Conservation (phyloP, 179 eudicot genomes). For the Actinidia chinensis region DNA sequence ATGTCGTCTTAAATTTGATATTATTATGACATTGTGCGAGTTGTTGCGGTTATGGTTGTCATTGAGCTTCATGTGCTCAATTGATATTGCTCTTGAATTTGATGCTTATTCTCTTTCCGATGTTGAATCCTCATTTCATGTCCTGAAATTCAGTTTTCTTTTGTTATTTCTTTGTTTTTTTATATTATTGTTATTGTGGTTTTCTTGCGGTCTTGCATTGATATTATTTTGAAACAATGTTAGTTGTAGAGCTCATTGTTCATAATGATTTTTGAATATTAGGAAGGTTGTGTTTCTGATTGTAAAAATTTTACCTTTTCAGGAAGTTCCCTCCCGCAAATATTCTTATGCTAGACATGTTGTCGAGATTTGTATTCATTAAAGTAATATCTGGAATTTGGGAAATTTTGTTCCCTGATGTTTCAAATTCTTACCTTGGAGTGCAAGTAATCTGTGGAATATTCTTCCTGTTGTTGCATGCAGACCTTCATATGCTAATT, state of each 20-base stretch:
- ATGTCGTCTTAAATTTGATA: neutral
- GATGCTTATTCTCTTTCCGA: neutral
- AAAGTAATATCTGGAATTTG: neutral
- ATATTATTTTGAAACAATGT: neutral
- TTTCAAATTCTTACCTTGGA: neutral
- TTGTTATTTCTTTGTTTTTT: neutral
- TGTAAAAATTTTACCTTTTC: neutral
- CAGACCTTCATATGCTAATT: constrained; percentile 8
- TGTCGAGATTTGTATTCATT: constrained; percentile 1
- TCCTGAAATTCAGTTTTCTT: neutral
- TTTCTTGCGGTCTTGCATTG: neutral
- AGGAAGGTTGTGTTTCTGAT: neutral
- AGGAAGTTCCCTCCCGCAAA: neutral
- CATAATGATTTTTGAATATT: neutral
- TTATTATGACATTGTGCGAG: no score
- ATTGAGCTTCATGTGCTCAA: neutral
- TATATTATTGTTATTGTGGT: constrained; percentile 1
- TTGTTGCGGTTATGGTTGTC: no score
- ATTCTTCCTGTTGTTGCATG: constrained; percentile 4
- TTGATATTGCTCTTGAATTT: neutral
- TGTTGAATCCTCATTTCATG: neutral
- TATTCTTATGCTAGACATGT: neutral
- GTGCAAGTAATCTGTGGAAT: neutral
- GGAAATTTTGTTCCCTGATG: neutral
- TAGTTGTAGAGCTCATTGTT: neutral